phyloP scores from a whole-genome alignment of 2,329 filamentous ascomycete species.

The Aspergillus quadricinctus region DNA sequence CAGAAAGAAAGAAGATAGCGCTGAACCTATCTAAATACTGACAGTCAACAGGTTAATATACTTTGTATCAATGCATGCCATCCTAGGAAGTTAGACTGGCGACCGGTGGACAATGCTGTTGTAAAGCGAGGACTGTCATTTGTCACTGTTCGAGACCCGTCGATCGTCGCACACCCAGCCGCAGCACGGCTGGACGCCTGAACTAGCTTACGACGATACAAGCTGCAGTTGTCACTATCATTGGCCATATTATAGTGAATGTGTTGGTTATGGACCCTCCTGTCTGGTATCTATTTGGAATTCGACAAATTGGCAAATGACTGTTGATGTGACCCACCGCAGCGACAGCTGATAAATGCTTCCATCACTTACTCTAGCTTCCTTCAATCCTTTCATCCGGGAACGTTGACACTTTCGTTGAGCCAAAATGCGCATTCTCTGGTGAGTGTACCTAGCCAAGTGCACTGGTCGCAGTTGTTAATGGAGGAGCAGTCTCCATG shows the following conservation, averaged over 20 bases:
- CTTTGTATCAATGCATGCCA: not conserved
- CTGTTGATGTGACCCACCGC: not conserved
- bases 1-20: not conserved
- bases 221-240: not conserved
- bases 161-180: too few relatives aligned
- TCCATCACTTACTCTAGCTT: not conserved
- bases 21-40: not conserved
- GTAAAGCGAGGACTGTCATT: not conserved
- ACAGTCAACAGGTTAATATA: not conserved
- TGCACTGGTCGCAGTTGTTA: not conserved
- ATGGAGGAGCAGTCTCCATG: conserved; percentile 16
- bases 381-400: not conserved
- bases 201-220: not conserved
- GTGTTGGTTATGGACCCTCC: too few relatives aligned
- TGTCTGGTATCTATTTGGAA: not conserved
- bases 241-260: not conserved
- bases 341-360: not conserved
- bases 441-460: not conserved
- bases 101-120: not conserved
- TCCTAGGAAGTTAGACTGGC: not conserved
- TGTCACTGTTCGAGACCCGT: too few relatives aligned
- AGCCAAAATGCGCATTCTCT: conserved; percentile 8
- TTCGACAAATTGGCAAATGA: not conserved
- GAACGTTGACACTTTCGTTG: not conserved
- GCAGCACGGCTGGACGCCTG: not conserved